Evolutionary conservation across 768 basidiomycete genomes (phyloP), one percentile per base, ranked within the genome.

Genomic region (Boletus rubropictus): DNA sequence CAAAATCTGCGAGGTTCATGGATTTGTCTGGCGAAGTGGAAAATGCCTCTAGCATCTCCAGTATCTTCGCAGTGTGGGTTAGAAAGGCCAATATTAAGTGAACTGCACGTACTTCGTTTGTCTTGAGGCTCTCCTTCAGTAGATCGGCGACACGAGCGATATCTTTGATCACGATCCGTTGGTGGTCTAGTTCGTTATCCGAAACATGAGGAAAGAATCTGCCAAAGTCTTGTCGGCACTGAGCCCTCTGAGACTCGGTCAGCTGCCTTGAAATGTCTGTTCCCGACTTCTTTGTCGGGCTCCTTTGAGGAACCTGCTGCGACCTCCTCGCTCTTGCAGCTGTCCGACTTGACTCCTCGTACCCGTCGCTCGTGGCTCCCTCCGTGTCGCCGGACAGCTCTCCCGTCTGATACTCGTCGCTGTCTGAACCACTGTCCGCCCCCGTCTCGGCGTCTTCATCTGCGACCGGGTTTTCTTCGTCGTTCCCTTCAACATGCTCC

Each of bases 1-100:
- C 78, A 56, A 92, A 92, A 61, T 90, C 86, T 12, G 69, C 63
- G 28, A 89, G 70, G 46, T 64, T 66, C 71, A 91, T 75, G 3
- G 84, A 76, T 59, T 80, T 81, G 63, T 90, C 88, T 0, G 76
- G 68, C 0, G 79, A 76, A 0, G 76, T 79, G 1, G 89, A 86
- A 59, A 88, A 91, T 42, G 74, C 73, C n/a, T 78, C 75, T 1
- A 92, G 69, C 88, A 90, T 91, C 48, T 89, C 86, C 3, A 82
- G 55, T 55, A 88, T 82, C 89, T 90, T 34, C 45, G 24, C 36
- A 44, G 11, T n/a, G n/a, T 21, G 5, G 40, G 33, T 55, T n/a
- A 50, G 46, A 10, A 34, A 34, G 18, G 34, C 7, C 33, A 1
- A 56, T 9, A 3, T 5, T 11, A 6, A 41, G 17, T 17, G 25